A percentile compares a stretch with the other conserved stretches of the same genome.
Evolutionary conservation across 2,329 filamentous ascomycete genomes (phyloP).

Genomic region (Diaporthe sp.): DNA sequence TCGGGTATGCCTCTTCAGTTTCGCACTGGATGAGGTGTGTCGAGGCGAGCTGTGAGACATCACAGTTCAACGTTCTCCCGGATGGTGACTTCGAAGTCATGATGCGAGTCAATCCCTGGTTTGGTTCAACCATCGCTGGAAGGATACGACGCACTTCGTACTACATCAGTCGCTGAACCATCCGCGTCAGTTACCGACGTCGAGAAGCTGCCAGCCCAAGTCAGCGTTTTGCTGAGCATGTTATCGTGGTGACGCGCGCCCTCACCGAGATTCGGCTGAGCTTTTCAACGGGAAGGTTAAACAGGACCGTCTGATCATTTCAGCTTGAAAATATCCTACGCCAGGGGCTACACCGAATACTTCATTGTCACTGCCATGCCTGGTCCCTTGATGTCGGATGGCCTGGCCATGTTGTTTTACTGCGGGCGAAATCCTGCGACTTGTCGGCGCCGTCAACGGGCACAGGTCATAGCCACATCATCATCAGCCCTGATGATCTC

Average conservation of each 20-base stretch:
- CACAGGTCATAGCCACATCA: not conserved
- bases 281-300: not conserved
- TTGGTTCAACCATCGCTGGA: not conserved
- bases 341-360: not conserved
- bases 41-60: not conserved
- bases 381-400: not conserved
- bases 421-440: not conserved
- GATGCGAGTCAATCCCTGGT: too few species aligned
- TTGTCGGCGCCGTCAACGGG: not conserved
- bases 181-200: not conserved
- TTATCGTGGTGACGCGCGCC: not conserved
- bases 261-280: not conserved
- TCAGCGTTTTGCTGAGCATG: not conserved
- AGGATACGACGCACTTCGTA: not conserved
- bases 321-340: not conserved
- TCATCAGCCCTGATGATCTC: not conserved
- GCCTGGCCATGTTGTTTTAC: not conserved
- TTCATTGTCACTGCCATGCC: too few species aligned
- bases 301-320: not conserved
- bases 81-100: not conserved
- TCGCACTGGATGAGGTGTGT: not conserved
- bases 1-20: not conserved
- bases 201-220: not conserved
- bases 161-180: not conserved
- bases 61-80: not conserved